Base-by-base conservation (phyloP, 2,329 filamentous ascomycete species). In the Lomentospora prolificans region DNA sequence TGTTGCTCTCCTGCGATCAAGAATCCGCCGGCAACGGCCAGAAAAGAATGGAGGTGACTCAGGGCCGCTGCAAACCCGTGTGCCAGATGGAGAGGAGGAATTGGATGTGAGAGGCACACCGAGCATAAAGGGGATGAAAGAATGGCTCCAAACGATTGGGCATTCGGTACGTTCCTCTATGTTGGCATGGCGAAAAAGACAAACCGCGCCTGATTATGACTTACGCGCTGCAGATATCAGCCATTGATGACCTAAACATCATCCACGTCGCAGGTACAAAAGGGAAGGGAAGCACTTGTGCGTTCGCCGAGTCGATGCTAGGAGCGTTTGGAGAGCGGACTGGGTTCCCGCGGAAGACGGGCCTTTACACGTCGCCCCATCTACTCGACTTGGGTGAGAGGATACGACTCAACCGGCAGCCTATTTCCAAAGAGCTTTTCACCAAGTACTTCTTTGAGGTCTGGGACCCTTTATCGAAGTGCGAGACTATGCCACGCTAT, bases 181-280 rank as follows among this genome's bases (percentile, higher is more conserved):
- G n/a, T n/a, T n/a, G n/a, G n/a, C n/a, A n/a, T n/a, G n/a, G n/a
- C n/a, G n/a, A n/a, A n/a, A n/a, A n/a, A n/a, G n/a, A n/a, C n/a
- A n/a, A n/a, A n/a, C n/a, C n/a, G n/a, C n/a, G n/a, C n/a, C n/a
- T n/a, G n/a, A n/a, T n/a, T n/a, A n/a, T n/a, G n/a, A n/a, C n/a
- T n/a, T n/a, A n/a, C n/a, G n/a, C n/a, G n/a, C 30, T 12, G 30
- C 30, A 6, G 30, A 39, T 24, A 44, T 76, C 28, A 59, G 71
- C 41, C 58, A 57, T n/a, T n/a, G n/a, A n/a, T n/a, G n/a, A n/a
- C 14, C 61, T 79, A 5, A 78, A 77, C 50, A 66, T 79, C 17
- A 65, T 81, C 41, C 76, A 79, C 61, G 68, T 80, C 36, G 69
- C 75, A 19, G 77, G 78, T 0, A 80, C 77, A 0, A 80, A 80